Evolutionary conservation across 2,329 filamentous ascomycete species (phyloP).

Genomic region (Pseudocercospora ulei): DNA sequence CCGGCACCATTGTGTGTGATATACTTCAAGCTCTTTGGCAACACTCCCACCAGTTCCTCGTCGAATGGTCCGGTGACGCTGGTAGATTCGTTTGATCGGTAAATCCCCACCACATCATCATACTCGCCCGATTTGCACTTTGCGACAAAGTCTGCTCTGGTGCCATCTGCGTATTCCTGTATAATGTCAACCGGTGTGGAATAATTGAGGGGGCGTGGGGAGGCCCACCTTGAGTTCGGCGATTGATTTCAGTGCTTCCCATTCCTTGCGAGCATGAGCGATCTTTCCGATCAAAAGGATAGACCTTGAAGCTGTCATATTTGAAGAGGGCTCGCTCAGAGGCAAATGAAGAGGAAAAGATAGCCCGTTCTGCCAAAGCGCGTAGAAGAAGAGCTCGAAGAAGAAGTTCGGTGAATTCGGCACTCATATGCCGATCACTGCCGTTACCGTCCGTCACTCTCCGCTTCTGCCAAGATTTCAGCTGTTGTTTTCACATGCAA

Average conservation of each 20-base stretch:
- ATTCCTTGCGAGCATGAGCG: conserved; percentile 40
- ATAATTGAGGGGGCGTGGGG: neutral
- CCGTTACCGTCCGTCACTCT: conserved; percentile 2
- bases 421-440: neutral
- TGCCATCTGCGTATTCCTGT: conserved; percentile 47
- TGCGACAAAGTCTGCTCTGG: conserved; percentile 47
- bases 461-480: conserved; percentile 1
- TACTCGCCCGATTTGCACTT: conserved; percentile 48
- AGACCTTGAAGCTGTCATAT: conserved; percentile 24
- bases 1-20: conserved; percentile 41
- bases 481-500: too few species aligned
- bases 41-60: conserved; percentile 37
- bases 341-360: conserved; percentile 2
- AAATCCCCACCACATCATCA: conserved; percentile 48
- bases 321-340: too few species aligned
- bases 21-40: conserved; percentile 39
- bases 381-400: conserved; percentile 2
- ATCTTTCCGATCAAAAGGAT: conserved; percentile 43
- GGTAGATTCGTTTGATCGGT: conserved; percentile 51
- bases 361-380: neutral
- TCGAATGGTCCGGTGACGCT: conserved; percentile 41
- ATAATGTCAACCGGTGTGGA: conserved; percentile 11
- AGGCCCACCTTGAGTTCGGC: conserved; percentile 29
- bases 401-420: conserved; percentile 4
- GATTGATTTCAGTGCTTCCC: conserved; percentile 36